These are phyloP conservation scores for Crithidia thermophila DNA, from an alignment of 208 protist genomes.

Conservation along the genomic window DNA sequence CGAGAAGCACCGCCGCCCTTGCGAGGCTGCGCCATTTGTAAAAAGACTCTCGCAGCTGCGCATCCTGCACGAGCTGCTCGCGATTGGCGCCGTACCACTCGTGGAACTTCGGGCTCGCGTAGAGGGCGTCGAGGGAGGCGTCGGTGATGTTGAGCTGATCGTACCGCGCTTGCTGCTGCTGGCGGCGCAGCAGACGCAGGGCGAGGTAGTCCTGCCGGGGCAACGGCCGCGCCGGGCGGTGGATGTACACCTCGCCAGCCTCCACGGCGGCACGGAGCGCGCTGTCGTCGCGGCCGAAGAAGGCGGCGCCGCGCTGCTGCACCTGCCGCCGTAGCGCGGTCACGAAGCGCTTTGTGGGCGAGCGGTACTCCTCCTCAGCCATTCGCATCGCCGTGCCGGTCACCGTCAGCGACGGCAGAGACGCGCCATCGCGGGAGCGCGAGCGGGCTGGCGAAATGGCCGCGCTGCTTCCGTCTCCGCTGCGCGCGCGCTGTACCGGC, in stretches of 20 bases:
- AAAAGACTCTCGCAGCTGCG: slow-evolving; percentile 38
- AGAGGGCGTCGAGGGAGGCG: slow-evolving; percentile 50
- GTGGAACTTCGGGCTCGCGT: slow-evolving; percentile 47
- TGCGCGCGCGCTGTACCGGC: not conserved
- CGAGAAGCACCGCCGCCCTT: slow-evolving; percentile 33
- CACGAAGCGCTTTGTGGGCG: slow-evolving; percentile 20
- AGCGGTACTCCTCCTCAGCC: not conserved
- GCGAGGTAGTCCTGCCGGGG: slow-evolving; percentile 27
- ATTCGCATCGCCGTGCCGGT: slow-evolving; percentile 1
- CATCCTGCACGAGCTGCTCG: slow-evolving; percentile 45
- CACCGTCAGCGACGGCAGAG: slow-evolving; percentile 8
- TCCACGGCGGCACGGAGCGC: slow-evolving; percentile 10
- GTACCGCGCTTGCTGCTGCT: slow-evolving; percentile 26
- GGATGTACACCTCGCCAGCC: slow-evolving; percentile 29
- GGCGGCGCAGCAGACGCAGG: slow-evolving; percentile 18
- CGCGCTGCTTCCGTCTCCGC: not conserved
- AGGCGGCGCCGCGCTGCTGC: slow-evolving; percentile 8
- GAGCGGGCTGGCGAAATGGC: not conserved
- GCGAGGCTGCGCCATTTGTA: slow-evolving; percentile 41
- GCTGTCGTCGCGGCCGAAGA: slow-evolving; percentile 2
- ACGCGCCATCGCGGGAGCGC: not conserved
- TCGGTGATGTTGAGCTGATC: slow-evolving; percentile 43
- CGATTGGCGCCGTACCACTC: slow-evolving; percentile 61
- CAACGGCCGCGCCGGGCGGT: slow-evolving; percentile 8
- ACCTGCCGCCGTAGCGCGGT: slow-evolving; percentile 9